phyloP scores from a whole-genome alignment of 345 rosid species.

The Psidium guajava region DNA sequence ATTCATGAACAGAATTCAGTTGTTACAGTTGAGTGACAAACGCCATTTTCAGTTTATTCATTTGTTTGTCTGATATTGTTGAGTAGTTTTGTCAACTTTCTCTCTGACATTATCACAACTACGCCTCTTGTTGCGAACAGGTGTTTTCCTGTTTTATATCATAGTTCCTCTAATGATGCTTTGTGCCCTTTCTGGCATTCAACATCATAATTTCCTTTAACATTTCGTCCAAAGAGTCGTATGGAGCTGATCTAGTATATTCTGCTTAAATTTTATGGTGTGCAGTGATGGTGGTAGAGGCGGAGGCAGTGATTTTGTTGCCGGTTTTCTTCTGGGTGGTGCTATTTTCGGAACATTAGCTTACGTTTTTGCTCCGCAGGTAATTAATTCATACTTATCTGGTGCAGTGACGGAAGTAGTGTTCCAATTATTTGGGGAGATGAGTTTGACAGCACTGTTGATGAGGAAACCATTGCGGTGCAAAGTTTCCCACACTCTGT shows the following conservation, averaged over 20 bases:
- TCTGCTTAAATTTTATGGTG: background rate
- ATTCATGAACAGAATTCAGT: background rate
- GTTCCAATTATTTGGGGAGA: background rate
- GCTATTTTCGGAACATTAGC: conserved; percentile 75
- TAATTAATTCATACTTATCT: conserved; percentile 1
- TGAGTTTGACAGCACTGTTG: background rate
- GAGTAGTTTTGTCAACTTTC: background rate
- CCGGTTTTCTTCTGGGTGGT: conserved; percentile 87
- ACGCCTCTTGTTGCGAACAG: background rate
- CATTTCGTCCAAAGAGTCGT: background rate
- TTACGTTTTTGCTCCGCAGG: conserved; percentile 88
- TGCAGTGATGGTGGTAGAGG: conserved; percentile 44
- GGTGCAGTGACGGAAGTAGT: background rate
- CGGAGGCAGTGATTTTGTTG: conserved; percentile 65
- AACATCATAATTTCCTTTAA: background rate
- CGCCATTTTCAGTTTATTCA: background rate
- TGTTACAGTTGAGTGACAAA: background rate
- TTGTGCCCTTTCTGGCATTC: background rate
- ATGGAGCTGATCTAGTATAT: background rate
- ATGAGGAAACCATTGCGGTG: background rate
- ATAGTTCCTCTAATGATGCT: background rate
- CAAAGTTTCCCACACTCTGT: background rate
- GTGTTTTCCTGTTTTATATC: background rate
- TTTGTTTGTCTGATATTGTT: background rate
- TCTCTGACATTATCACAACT: background rate